Evolutionary conservation across 495 filamentous ascomycete species (phyloP).

Genomic region (Clohesyomyces aquaticus): DNA sequence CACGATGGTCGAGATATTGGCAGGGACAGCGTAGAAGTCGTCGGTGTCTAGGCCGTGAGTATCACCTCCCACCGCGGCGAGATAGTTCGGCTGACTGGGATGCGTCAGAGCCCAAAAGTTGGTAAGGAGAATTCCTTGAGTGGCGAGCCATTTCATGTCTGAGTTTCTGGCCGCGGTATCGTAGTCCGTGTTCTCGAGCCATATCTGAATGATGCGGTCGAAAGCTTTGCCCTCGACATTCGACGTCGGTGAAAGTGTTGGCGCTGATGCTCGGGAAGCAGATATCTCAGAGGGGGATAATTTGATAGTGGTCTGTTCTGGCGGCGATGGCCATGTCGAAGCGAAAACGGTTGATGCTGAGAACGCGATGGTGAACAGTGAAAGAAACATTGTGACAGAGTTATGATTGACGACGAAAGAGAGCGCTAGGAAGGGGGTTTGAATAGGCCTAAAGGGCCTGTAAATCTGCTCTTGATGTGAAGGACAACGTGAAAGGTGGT

Average conservation of each 20-base stretch:
- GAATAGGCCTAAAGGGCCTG: no score
- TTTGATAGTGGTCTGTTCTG: slow-evolving; percentile 1
- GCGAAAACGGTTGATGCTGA: slow-evolving; percentile 3
- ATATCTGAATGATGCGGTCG: slow-evolving; percentile 68
- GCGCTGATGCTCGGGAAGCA: background rate
- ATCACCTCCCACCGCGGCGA: slow-evolving; percentile 64
- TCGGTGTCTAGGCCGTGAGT: slow-evolving; percentile 73
- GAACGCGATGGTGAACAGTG: background rate
- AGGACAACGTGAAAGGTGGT: no score
- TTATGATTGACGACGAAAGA: no score
- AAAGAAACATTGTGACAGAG: no score
- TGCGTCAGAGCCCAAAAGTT: slow-evolving; percentile 56
- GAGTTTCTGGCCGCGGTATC: slow-evolving; percentile 52
- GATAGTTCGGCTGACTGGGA: slow-evolving; percentile 68
- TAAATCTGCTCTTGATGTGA: no score
- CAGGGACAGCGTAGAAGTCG: slow-evolving; percentile 57
- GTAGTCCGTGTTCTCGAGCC: slow-evolving; percentile 74
- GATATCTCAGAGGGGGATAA: background rate
- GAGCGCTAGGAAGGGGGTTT: no score
- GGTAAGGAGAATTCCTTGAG: slow-evolving; percentile 64
- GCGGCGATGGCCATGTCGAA: background rate
- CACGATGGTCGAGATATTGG: slow-evolving; percentile 68
- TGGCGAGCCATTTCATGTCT: slow-evolving; percentile 60
- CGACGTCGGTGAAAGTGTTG: slow-evolving; percentile 53
- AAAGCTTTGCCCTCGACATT: slow-evolving; percentile 67